These are phyloP conservation scores for Yamadazyma ubonensis DNA, from an alignment of 805 yeast species.

Conservation along the genomic window DNA sequence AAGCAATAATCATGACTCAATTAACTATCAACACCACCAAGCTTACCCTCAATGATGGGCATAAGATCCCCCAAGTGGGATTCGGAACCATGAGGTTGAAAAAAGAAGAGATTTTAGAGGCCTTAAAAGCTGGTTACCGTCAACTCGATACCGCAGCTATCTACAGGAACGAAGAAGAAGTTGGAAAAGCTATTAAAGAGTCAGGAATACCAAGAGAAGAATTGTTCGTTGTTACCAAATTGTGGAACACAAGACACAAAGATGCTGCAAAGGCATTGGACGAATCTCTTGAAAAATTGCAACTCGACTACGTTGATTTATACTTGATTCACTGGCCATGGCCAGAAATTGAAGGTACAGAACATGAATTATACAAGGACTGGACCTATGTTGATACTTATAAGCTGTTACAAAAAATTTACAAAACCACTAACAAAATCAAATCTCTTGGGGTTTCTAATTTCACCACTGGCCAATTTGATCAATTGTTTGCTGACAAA, in stretches of 20 bases:
- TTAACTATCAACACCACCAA: constrained; percentile 1
- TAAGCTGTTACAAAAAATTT: constrained; percentile 55
- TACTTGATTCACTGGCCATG: constrained; percentile 74
- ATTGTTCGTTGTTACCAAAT: constrained; percentile 72
- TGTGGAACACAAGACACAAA: constrained; percentile 71
- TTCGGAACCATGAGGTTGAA: constrained; percentile 15
- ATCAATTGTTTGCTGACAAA: constrained; percentile 66
- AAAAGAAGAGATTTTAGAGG: constrained; percentile 46
- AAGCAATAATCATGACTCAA: constrained; percentile 1
- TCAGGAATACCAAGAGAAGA: constrained; percentile 74
- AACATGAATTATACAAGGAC: constrained; percentile 36
- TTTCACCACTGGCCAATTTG: constrained; percentile 53
- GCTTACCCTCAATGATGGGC: constrained; percentile 10
- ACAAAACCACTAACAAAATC: constrained; percentile 55
- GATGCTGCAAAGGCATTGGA: constrained; percentile 19
- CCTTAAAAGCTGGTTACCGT: constrained; percentile 81
- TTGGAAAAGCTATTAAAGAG: constrained; percentile 67
- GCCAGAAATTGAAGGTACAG: constrained; percentile 50
- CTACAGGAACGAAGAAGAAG: constrained; percentile 67
- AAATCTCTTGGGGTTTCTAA: constrained; percentile 69
- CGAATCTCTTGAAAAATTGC: constrained; percentile 42
- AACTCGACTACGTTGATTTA: constrained; percentile 55
- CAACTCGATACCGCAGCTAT: constrained; percentile 69
- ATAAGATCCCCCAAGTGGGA: constrained; percentile 14
- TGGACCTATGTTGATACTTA: constrained; percentile 68